Base-by-base conservation (phyloP, 768 basidiomycete species). In the Boletus rex-veris region DNA sequence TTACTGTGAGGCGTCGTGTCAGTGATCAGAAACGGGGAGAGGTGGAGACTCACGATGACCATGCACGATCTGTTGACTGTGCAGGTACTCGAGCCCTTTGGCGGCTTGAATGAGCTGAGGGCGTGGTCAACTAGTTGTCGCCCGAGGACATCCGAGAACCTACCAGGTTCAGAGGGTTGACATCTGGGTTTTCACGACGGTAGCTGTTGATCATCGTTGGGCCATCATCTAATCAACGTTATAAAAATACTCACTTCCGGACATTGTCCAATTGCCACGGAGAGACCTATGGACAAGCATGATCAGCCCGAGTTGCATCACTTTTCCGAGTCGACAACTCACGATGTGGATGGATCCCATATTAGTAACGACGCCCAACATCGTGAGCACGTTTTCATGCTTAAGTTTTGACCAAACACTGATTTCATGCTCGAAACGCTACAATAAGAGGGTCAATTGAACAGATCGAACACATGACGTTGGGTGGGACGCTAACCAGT, bases 201-300 rank as follows among this genome's bases (percentile, higher is more conserved):
- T 78, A 83, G 30, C 81, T 83, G 52, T 52, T 10, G 37, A 24
- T 46, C 45, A 3, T 44, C 15, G 15, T 50, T 43, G 46, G 38
- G 21, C 2, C 7, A 5, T 14, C 40, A 37, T 47, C 41, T 18
- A 16, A 50, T 7, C 14, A 14, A 44, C 9, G n/a, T 28, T n/a
- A 35, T 12, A 42, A 19, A 33, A 10, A 39, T 35, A 54, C 74
- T 52, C 58, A 81, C 83, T 78, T 75, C 1, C 78, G 70, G 18
- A 82, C 76, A 60, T 84, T 81, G 58, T 82, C 76, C 35, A 75
- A 72, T 69, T 83, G 81, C 83, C 83, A 85, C 6, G 82, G 80
- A 10, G 83, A 83, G 31, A 85, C 81, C 81, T 83, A 45, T 35
- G 26, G 36, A 40, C 19, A 48, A 45, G 33, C 26, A 14, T n/a